phyloP scores from a whole-genome alignment of 164 flowering plant species.

The Tinospora cordifolia region DNA sequence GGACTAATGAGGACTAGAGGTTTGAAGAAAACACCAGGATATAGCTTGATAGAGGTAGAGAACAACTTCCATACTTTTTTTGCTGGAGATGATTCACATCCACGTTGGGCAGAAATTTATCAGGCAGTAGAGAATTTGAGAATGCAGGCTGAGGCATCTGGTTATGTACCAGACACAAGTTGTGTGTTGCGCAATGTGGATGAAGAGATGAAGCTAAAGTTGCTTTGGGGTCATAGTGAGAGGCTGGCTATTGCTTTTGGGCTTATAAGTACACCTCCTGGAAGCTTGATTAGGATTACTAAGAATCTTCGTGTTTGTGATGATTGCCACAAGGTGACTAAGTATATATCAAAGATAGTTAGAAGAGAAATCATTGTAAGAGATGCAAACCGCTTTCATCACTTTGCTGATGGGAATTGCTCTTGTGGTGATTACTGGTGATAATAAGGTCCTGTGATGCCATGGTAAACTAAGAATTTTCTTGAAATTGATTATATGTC shows the following conservation, averaged over 20 bases:
- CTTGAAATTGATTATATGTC: neutral
- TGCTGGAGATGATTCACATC: slow-evolving; percentile 38
- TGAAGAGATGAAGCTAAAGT: slow-evolving; percentile 28
- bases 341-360: slow-evolving; percentile 32
- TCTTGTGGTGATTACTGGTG: slow-evolving; percentile 46
- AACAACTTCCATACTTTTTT: slow-evolving; percentile 30
- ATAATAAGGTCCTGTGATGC: neutral
- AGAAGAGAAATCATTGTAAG: slow-evolving; percentile 36
- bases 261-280: slow-evolving; percentile 31
- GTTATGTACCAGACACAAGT: slow-evolving; percentile 34
- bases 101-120: slow-evolving; percentile 22
- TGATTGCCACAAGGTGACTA: slow-evolving; percentile 35
- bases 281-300: slow-evolving; percentile 35
- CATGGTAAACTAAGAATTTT: neutral
- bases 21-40: slow-evolving; percentile 38
- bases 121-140: slow-evolving; percentile 21
- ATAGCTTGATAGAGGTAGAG: slow-evolving; percentile 33
- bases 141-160: slow-evolving; percentile 28
- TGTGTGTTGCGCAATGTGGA: slow-evolving; percentile 35
- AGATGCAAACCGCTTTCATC: slow-evolving; percentile 40
- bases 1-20: slow-evolving; percentile 34
- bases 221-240: slow-evolving; percentile 40
- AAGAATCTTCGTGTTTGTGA: slow-evolving; percentile 38
- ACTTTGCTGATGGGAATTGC: slow-evolving; percentile 30
- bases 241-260: slow-evolving; percentile 44